These are phyloP conservation scores for Paecilomyces variotii DNA, from an alignment of 2,329 filamentous ascomycete genomes.

Conservation along the genomic window DNA sequence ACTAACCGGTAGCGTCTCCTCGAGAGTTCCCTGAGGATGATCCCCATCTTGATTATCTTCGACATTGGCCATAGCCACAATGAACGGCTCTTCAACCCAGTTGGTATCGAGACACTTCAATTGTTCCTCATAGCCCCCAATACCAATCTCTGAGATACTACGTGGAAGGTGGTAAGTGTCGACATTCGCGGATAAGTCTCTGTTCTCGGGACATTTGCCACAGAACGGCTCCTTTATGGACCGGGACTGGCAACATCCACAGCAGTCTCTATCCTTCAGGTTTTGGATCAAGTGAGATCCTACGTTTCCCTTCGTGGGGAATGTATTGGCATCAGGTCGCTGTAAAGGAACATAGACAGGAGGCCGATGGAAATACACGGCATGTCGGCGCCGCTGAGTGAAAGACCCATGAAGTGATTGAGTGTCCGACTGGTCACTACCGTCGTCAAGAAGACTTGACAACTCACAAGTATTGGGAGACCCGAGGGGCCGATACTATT, in stretches of 20 bases:
- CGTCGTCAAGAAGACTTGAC: conserved; percentile 3
- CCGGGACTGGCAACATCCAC: conserved; percentile 8
- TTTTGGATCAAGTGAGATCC: conserved; percentile 5
- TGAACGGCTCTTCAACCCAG: conserved; percentile 9
- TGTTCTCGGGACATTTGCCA: conserved; percentile 3
- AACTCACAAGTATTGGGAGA: background rate
- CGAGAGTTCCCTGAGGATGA: conserved; percentile 5
- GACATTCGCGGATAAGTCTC: background rate
- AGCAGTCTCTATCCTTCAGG: conserved; percentile 3
- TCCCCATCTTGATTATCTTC: background rate
- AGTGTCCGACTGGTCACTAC: conserved; percentile 7
- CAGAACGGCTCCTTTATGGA: conserved; percentile 5
- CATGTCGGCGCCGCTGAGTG: conserved; percentile 18
- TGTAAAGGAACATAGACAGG: conserved; percentile 18
- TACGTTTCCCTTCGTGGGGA: background rate
- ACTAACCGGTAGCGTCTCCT: conserved; percentile 2
- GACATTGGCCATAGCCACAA: conserved; percentile 6
- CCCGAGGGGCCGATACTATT: background rate
- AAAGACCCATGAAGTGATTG: conserved; percentile 14
- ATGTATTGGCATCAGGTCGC: background rate
- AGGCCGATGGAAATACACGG: conserved; percentile 23
- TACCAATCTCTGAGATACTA: conserved; percentile 1
- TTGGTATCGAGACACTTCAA: conserved; percentile 5
- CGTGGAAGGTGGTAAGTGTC: conserved; percentile 1
- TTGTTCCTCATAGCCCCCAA: conserved; percentile 2